These are phyloP conservation scores for Aspergillus pseudonomiae DNA, from an alignment of 2,329 filamentous ascomycete genomes.

Conservation along the genomic window DNA sequence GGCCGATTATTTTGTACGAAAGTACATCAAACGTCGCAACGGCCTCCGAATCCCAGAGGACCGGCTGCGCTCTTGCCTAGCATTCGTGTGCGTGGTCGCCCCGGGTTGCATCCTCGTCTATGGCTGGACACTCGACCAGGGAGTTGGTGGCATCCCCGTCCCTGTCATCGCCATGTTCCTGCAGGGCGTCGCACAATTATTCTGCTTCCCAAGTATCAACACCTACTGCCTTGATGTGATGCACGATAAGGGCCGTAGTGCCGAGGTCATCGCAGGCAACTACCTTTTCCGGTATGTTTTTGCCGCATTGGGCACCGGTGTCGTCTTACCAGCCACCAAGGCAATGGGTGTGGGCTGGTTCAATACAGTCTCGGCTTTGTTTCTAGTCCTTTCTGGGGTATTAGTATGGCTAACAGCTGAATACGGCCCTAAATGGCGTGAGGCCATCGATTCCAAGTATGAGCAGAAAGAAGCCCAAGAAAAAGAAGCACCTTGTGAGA, in stretches of 20 bases:
- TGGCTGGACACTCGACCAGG: constrained; percentile 64
- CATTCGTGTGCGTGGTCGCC: constrained; percentile 61
- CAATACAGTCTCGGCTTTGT: constrained; percentile 67
- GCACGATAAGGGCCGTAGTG: constrained; percentile 61
- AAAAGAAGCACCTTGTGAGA: constrained; percentile 21
- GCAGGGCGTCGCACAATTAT: constrained; percentile 73
- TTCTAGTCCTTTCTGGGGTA: constrained; percentile 54
- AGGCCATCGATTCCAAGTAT: constrained; percentile 54
- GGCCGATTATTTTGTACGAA: constrained; percentile 68
- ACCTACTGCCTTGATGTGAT: constrained; percentile 84
- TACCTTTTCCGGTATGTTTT: constrained; percentile 78
- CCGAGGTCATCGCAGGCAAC: constrained; percentile 78
- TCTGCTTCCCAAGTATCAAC: constrained; percentile 75
- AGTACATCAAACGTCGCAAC: constrained; percentile 61
- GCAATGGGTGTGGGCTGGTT: constrained; percentile 81
- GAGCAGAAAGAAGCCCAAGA: constrained; percentile 31
- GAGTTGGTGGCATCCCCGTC: constrained; percentile 56
- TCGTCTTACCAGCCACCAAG: constrained; percentile 74
- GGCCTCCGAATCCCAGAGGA: constrained; percentile 69
- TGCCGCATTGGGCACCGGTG: constrained; percentile 69
- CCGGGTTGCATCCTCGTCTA: constrained; percentile 69
- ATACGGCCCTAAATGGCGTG: constrained; percentile 57
- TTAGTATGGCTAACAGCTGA: constrained; percentile 53
- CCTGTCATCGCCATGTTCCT: constrained; percentile 75
- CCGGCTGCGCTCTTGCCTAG: constrained; percentile 62